phyloP scores from a whole-genome alignment of 2,329 filamentous ascomycete genomes.

The Fusarium annulatum region DNA sequence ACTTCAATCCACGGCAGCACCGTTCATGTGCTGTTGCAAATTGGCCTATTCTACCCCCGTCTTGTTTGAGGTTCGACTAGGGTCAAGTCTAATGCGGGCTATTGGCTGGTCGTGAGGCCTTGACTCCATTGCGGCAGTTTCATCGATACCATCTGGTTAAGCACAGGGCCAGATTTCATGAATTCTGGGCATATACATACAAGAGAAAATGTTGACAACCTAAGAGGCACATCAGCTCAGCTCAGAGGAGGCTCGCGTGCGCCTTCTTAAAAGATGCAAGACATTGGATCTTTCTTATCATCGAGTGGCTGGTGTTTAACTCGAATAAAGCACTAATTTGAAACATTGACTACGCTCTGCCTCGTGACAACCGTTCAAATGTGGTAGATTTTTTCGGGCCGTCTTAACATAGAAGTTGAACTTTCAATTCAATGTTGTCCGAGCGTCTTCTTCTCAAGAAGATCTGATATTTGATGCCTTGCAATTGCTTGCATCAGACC shows the following conservation, averaged over 20 bases:
- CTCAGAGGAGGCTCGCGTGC: conserved; percentile 13
- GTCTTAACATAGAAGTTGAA: conserved; percentile 10
- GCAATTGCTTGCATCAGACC: conserved; percentile 35
- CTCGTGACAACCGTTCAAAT: neutral
- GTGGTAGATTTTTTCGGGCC: neutral
- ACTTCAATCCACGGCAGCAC: neutral
- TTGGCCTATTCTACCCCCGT: conserved; percentile 20
- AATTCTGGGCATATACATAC: neutral
- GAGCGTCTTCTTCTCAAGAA: neutral
- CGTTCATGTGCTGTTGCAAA: neutral
- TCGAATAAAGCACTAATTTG: neutral
- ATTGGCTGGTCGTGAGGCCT: conserved; percentile 37
- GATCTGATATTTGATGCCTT: conserved; percentile 15
- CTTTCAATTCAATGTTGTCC: neutral
- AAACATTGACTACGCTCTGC: neutral
- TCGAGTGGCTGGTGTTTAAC: conserved; percentile 26
- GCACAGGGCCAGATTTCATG: conserved; percentile 19
- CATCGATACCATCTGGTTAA: conserved; percentile 33
- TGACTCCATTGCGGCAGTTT: conserved; percentile 33
- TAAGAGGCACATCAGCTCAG: neutral
- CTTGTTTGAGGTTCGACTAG: conserved; percentile 42
- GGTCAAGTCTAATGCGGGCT: neutral
- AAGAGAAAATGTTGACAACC: neutral
- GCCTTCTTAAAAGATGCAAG: conserved; percentile 18
- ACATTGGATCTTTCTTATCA: conserved; percentile 2